Evolutionary conservation across 257 asterid species (phyloP), one percentile per base, ranked within the genome.

Genomic region (Solanum chiquidenum): DNA sequence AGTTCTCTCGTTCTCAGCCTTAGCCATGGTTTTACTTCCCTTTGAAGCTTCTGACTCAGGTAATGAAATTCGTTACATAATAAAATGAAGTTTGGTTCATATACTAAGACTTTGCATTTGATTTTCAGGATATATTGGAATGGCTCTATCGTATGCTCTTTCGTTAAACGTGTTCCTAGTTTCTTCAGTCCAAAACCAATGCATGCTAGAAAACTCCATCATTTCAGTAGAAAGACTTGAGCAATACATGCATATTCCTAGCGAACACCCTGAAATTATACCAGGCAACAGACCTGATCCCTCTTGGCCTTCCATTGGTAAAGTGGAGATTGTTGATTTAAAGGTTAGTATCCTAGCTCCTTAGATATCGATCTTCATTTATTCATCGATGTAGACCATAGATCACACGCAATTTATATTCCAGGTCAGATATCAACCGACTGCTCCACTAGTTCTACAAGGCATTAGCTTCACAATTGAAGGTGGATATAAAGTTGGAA

Each of bases 81-180:
- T 64, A 29, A 80, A 87, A 49, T 76, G n/a, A 52, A 5, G 40
- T 37, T 55, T 27, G 14, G 25, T n/a, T 21, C 69, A 74, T 38
- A 62, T 25, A 66, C 80, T 66, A 12, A 16, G 29, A 46, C 31
- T 35, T 23, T 5, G 23, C 73, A 9, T 12, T 86, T 82, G 72
- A 31, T n/a, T 40, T 75, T 86, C 88, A 91, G 93, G 93, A 80
- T 90, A 79, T 55, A 83, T 90, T 33, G 93, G 93, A 31, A 90
- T 91, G 92, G 91, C 92, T 88, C 86, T 91, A 21, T 90, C 93
- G 2, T 91, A 91, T 33, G 91, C 90, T 11, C 92, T 91, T 58
- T 90, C 92, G 12, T 83, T 91, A 38, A 91, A 90, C 9, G 84
- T 85, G 9, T 86, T 64, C 86, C 88, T 91, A 62, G 90, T 80